phyloP scores from a whole-genome alignment of 768 basidiomycete species.

The Rubroboletus pulcherrimus region DNA sequence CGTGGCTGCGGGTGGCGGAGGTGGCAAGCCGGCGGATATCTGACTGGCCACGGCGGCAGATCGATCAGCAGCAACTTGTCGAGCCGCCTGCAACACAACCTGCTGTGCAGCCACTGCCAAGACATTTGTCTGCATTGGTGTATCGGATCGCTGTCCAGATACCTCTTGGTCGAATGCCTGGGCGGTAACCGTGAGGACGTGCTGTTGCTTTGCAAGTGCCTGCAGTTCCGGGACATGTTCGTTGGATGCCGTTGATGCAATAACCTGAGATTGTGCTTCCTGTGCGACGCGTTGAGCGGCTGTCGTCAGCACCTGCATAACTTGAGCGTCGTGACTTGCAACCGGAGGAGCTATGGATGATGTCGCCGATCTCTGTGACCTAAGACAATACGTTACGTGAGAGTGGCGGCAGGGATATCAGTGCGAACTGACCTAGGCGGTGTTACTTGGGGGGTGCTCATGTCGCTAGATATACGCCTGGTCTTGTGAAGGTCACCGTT shows the following conservation, averaged over 20 bases:
- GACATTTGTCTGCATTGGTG: constrained; percentile 45
- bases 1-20: constrained; percentile 28
- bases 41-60: constrained; percentile 41
- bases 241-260: constrained; percentile 47
- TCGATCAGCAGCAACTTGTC: constrained; percentile 52
- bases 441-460: constrained; percentile 32
- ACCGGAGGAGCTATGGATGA: constrained; percentile 33
- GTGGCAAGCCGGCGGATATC: constrained; percentile 38
- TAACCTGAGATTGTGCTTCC: constrained; percentile 65
- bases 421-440: constrained; percentile 25
- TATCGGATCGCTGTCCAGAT: constrained; percentile 47
- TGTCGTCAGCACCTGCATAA: constrained; percentile 72
- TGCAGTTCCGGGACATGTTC: constrained; percentile 49
- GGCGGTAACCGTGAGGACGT: constrained; percentile 68
- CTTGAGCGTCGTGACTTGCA: constrained; percentile 57
- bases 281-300: constrained; percentile 77
- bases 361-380: constrained; percentile 32
- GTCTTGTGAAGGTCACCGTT: constrained; percentile 40
- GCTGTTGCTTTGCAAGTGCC: constrained; percentile 76
- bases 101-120: constrained; percentile 77
- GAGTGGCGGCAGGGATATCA: background rate
- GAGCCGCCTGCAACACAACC: constrained; percentile 75
- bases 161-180: constrained; percentile 73
- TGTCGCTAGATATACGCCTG: constrained; percentile 41
- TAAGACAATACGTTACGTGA: constrained; percentile 11